Conservation (phyloP, 768 basidiomycete species). For the Suillus americanus region DNA sequence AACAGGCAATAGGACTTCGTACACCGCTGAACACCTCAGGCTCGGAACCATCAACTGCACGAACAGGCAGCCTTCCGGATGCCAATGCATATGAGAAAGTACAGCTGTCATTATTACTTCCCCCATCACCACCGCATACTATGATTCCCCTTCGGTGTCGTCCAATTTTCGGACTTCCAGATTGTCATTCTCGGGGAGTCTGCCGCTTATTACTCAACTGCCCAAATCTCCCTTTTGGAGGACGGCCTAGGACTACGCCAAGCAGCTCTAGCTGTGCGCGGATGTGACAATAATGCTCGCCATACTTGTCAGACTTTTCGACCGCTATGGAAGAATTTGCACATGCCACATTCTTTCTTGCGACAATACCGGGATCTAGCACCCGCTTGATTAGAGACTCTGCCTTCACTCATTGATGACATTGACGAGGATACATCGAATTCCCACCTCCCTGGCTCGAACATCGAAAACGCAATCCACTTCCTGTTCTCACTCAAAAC, state of each 20-base stretch:
- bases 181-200: not conserved
- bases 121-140: not conserved
- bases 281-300: not conserved
- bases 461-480: not conserved
- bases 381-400: not conserved
- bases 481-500: not conserved
- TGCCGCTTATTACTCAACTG: not conserved
- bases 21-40: not conserved
- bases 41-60: not conserved
- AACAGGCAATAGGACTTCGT: not conserved
- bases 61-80: not conserved
- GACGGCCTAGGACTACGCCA: not conserved
- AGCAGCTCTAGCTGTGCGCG: not conserved
- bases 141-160: not conserved
- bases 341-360: not conserved
- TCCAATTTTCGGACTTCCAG: not conserved
- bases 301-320: not conserved
- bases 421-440: not conserved
- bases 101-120: not conserved
- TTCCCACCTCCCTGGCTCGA: not conserved
- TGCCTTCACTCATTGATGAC: not conserved
- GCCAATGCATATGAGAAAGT: no score
- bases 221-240: not conserved
- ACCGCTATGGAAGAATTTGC: not conserved
- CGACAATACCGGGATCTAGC: not conserved